These are phyloP conservation scores for Colletotrichum sp. DNA, from an alignment of 2,329 filamentous ascomycete genomes.

Conservation along the genomic window DNA sequence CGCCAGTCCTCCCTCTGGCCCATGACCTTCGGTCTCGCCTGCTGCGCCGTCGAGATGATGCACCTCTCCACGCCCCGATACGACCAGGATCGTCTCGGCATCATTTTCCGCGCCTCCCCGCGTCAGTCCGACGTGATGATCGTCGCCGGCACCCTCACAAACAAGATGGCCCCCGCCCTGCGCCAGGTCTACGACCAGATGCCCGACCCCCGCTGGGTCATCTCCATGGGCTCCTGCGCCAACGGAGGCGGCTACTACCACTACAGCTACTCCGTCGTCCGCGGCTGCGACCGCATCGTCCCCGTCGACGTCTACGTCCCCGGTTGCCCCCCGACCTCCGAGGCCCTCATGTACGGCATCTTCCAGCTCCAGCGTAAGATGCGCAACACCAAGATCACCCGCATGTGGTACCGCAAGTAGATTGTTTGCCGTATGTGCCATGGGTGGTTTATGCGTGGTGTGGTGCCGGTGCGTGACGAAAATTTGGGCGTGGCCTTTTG, in stretches of 20 bases:
- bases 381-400: conserved; percentile 60
- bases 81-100: conserved; percentile 86
- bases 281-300: conserved; percentile 78
- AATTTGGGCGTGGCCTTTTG: not conserved
- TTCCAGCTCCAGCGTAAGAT: conserved; percentile 82
- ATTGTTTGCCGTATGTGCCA: not conserved
- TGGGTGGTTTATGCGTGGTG: not conserved
- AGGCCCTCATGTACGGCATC: conserved; percentile 72
- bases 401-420: conserved; percentile 66
- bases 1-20: conserved; percentile 87
- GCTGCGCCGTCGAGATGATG: conserved; percentile 94
- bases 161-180: conserved; percentile 94
- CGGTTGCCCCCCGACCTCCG: conserved; percentile 69
- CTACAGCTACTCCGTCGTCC: conserved; percentile 77
- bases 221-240: conserved; percentile 83
- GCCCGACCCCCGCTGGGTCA: conserved; percentile 88
- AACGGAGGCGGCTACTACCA: conserved; percentile 89
- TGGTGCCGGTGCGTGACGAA: not conserved
- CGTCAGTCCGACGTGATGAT: conserved; percentile 94
- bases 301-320: conserved; percentile 84
- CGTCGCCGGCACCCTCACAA: conserved; percentile 88
- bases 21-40: conserved; percentile 87
- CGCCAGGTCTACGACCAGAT: conserved; percentile 95
- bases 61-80: conserved; percentile 86
- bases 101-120: conserved; percentile 88